phyloP scores from a whole-genome alignment of 257 asterid species.

The Solanum arcanum region DNA sequence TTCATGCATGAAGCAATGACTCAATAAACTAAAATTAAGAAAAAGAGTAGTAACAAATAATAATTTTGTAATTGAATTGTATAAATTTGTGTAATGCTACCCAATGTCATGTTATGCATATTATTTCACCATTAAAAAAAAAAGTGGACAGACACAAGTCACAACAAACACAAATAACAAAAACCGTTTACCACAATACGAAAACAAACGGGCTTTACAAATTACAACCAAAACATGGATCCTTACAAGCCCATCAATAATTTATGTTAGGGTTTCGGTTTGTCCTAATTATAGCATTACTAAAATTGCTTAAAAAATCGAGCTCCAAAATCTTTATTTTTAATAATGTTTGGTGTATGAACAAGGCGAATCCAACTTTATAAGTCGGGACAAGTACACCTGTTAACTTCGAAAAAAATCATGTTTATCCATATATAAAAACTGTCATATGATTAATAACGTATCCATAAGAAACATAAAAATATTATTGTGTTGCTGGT shows the following conservation, averaged over 20 bases:
- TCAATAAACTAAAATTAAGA: neutral
- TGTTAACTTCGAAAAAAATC: no score
- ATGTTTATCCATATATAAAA: no score
- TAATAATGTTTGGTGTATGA: no score
- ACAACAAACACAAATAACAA: neutral
- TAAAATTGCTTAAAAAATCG: neutral
- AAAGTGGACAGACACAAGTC: neutral
- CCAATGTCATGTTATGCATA: neutral
- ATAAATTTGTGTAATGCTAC: neutral
- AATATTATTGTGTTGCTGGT: no score
- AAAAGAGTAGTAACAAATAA: neutral
- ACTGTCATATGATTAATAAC: no score
- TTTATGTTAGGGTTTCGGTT: neutral
- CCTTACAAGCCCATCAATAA: neutral
- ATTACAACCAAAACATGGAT: neutral
- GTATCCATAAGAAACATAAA: rapidly evolving
- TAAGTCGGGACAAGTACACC: rapidly evolving
- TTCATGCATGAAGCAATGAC: neutral
- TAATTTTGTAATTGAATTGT: neutral
- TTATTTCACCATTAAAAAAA: neutral
- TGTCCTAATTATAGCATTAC: neutral
- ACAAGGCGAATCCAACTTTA: no score
- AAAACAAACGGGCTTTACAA: neutral
- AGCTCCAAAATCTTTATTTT: no score
- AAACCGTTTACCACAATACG: neutral